These are phyloP conservation scores for Zychaea mexicana DNA, from an alignment of 371 early-diverging fungal species.

Conservation along the genomic window DNA sequence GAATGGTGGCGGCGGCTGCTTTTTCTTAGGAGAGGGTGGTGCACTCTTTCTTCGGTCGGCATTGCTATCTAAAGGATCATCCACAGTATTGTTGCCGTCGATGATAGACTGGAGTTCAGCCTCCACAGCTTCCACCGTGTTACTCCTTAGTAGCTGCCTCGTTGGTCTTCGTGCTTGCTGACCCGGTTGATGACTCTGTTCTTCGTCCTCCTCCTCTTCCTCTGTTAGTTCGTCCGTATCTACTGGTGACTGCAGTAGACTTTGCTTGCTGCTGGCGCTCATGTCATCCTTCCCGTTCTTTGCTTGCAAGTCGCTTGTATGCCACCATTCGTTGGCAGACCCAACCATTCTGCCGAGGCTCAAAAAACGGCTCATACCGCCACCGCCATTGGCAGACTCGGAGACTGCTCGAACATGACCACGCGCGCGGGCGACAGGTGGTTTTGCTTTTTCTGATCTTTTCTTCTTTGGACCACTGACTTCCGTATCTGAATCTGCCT, in stretches of 20 bases:
- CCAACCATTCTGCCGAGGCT: slow-evolving; percentile 34
- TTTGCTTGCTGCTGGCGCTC: slow-evolving; percentile 5
- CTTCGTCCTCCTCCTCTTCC: neutral
- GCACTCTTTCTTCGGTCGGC: slow-evolving; percentile 9
- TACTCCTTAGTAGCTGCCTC: slow-evolving; percentile 30
- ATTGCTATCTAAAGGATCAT: slow-evolving; percentile 10
- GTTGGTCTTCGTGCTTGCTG: neutral
- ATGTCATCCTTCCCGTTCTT: slow-evolving; percentile 4
- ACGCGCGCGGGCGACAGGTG: neutral
- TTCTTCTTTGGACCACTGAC: neutral
- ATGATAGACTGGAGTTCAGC: slow-evolving; percentile 63
- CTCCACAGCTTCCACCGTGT: slow-evolving; percentile 64
- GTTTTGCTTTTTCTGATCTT: neutral
- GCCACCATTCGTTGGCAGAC: slow-evolving; percentile 22
- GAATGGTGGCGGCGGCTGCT: slow-evolving; percentile 11
- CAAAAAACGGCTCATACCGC: slow-evolving; percentile 19
- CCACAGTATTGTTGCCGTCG: slow-evolving; percentile 31
- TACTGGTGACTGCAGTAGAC: slow-evolving; percentile 21
- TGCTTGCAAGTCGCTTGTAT: slow-evolving; percentile 13
- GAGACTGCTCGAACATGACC: slow-evolving; percentile 22
- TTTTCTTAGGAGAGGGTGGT: slow-evolving; percentile 1
- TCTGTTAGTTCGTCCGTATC: slow-evolving; percentile 16
- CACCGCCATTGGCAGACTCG: slow-evolving; percentile 16
- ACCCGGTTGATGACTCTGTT: neutral
- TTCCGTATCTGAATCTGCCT: slow-evolving; percentile 30